Conservation (phyloP, 2,329 filamentous ascomycete genomes). For the Cladosporium sp. region DNA sequence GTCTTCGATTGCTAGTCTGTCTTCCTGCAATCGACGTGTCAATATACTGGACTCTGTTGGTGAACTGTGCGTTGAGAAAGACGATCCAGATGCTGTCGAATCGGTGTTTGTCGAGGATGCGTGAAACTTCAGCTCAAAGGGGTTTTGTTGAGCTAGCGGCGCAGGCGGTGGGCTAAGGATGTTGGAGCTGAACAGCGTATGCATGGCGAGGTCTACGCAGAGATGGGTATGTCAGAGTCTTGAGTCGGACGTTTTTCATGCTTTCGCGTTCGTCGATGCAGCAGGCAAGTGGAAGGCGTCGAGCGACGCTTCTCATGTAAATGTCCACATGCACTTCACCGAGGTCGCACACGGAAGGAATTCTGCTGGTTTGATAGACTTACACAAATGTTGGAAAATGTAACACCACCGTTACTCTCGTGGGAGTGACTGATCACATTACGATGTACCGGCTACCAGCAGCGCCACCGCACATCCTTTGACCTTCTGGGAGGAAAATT, state of each 20-base stretch:
- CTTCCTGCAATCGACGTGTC: slow-evolving; percentile 27
- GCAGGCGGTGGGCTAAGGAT: slow-evolving; percentile 28
- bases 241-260: background rate
- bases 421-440: slow-evolving; percentile 9
- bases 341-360: background rate
- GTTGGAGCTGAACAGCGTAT: slow-evolving; percentile 31
- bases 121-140: slow-evolving; percentile 28
- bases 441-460: slow-evolving; percentile 10
- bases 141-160: slow-evolving; percentile 23
- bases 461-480: slow-evolving; percentile 6
- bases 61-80: slow-evolving; percentile 25
- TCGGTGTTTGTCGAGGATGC: slow-evolving; percentile 1
- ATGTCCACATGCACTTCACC: background rate
- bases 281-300: background rate
- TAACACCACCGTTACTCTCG: slow-evolving; percentile 9
- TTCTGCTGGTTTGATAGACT: slow-evolving; percentile 13
- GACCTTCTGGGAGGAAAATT: background rate
- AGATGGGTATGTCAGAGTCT: background rate
- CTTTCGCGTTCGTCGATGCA: too few species aligned
- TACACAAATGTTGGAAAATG: slow-evolving; percentile 13
- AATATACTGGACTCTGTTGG: slow-evolving; percentile 26
- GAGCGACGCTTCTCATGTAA: background rate
- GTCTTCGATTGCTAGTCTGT: slow-evolving; percentile 14
- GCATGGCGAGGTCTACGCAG: slow-evolving; percentile 22
- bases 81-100: slow-evolving; percentile 21